Percentiles rank a stretch among this genome's conserved stretches.
Conservation (phyloP, 176 grass and related monocot species). For the Carex myosuroides region DNA sequence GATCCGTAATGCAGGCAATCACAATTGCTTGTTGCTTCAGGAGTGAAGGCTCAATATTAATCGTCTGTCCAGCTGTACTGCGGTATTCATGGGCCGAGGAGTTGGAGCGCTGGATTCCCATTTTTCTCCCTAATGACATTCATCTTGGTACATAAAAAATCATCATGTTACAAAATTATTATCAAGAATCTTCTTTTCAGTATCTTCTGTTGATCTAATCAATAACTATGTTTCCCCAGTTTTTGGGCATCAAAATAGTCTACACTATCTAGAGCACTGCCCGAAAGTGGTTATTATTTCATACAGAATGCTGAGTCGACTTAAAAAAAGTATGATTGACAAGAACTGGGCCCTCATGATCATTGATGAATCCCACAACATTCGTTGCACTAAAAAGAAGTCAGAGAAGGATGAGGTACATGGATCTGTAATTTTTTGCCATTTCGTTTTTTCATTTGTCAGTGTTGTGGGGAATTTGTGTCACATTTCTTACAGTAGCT, state of each 20-base stretch:
- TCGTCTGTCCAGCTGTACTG: slow-evolving; percentile 85
- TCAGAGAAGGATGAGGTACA: slow-evolving; percentile 65
- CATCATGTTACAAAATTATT: slow-evolving; percentile 9
- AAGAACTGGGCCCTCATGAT: slow-evolving; percentile 86
- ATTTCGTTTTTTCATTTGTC: background rate
- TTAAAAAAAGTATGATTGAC: slow-evolving; percentile 53
- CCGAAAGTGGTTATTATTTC: slow-evolving; percentile 80
- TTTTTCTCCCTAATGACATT: slow-evolving; percentile 87
- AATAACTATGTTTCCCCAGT: slow-evolving; percentile 39
- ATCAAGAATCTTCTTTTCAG: slow-evolving; percentile 14
- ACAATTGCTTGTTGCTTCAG: slow-evolving; percentile 87
- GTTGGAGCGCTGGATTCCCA: slow-evolving; percentile 85
- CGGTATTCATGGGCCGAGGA: slow-evolving; percentile 92
- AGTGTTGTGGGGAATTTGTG: background rate
- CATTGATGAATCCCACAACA: slow-evolving; percentile 93
- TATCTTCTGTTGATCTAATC: slow-evolving; percentile 23
- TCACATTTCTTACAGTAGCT: background rate
- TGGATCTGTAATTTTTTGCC: background rate
- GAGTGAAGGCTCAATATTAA: slow-evolving; percentile 65
- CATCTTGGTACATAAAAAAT: slow-evolving; percentile 69
- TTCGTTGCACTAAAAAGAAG: slow-evolving; percentile 72
- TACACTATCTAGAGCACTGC: slow-evolving; percentile 60
- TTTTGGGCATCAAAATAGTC: slow-evolving; percentile 78
- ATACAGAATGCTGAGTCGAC: slow-evolving; percentile 76
- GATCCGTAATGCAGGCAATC: slow-evolving; percentile 69